Percentiles rank a stretch among this genome's conserved stretches.
Evolutionary conservation across 176 grass and related monocot genomes (phyloP).

Genomic region (Eragrostis nindensis): DNA sequence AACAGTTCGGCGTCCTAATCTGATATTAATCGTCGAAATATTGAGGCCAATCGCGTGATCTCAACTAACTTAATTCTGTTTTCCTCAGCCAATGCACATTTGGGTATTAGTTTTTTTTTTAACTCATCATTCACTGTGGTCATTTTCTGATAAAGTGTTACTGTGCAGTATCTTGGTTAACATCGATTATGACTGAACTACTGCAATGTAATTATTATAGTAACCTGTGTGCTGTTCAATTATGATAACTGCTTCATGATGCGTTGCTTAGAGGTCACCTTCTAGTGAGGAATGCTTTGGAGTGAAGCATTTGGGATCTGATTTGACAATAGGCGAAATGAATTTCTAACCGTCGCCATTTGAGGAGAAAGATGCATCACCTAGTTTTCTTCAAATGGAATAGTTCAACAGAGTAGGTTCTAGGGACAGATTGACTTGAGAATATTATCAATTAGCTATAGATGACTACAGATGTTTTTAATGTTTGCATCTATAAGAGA

Average conservation of each 20-base stretch:
- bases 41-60: not conserved
- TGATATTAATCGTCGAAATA: not conserved
- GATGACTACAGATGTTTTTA: not conserved
- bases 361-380: not conserved
- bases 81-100: not conserved
- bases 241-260: slow-evolving; percentile 3
- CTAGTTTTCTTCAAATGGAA: not conserved
- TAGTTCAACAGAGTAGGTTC: not conserved
- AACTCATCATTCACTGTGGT: not conserved
- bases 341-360: not conserved
- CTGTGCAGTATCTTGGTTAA: not conserved
- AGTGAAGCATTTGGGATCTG: slow-evolving; percentile 19
- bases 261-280: slow-evolving; percentile 23
- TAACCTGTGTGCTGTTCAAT: not conserved
- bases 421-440: not conserved
- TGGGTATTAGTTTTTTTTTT: not conserved
- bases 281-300: not conserved
- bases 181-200: not conserved
- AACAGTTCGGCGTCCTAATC: not conserved
- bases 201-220: not conserved
- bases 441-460: not conserved
- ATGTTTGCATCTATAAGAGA: not conserved
- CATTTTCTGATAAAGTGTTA: not conserved
- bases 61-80: not conserved
- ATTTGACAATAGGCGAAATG: slow-evolving; percentile 1